These are phyloP conservation scores for Melaleuca quinquenervia DNA, from an alignment of 345 rosid genomes.

Conservation along the genomic window DNA sequence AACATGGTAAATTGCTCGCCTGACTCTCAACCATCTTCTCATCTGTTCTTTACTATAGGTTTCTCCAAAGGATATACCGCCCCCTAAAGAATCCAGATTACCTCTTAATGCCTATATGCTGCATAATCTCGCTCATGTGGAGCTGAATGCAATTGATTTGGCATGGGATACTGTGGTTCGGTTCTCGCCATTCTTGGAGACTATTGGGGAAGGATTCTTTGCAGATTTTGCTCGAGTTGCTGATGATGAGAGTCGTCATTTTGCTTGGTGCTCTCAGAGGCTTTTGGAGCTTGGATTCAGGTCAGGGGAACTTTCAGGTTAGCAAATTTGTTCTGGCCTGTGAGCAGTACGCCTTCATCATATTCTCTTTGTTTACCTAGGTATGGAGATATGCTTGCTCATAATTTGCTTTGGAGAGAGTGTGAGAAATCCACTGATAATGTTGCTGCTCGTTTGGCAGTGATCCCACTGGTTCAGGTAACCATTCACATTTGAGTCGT, in stretches of 20 bases:
- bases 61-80: slow-evolving; percentile 60
- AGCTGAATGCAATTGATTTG: slow-evolving; percentile 92
- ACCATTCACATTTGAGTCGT: not conserved
- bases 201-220: slow-evolving; percentile 63
- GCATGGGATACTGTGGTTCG: slow-evolving; percentile 97
- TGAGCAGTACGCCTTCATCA: not conserved
- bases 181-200: slow-evolving; percentile 54
- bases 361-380: slow-evolving; percentile 12
- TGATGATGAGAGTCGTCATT: slow-evolving; percentile 96
- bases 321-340: not conserved
- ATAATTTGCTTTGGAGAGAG: slow-evolving; percentile 82
- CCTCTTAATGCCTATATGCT: slow-evolving; percentile 94
- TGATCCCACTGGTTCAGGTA: slow-evolving; percentile 69
- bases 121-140: slow-evolving; percentile 89
- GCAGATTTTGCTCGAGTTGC: slow-evolving; percentile 96
- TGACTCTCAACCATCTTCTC: not conserved
- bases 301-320: slow-evolving; percentile 19
- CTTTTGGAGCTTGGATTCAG: slow-evolving; percentile 84
- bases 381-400: slow-evolving; percentile 95
- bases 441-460: slow-evolving; percentile 87
- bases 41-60: slow-evolving; percentile 28
- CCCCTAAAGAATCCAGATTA: slow-evolving; percentile 57
- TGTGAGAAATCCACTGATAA: slow-evolving; percentile 69
- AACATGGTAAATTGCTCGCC: not conserved
- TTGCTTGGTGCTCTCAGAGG: slow-evolving; percentile 88